Conservation (phyloP, 345 rosid species). For the Pugionium cornutum region DNA sequence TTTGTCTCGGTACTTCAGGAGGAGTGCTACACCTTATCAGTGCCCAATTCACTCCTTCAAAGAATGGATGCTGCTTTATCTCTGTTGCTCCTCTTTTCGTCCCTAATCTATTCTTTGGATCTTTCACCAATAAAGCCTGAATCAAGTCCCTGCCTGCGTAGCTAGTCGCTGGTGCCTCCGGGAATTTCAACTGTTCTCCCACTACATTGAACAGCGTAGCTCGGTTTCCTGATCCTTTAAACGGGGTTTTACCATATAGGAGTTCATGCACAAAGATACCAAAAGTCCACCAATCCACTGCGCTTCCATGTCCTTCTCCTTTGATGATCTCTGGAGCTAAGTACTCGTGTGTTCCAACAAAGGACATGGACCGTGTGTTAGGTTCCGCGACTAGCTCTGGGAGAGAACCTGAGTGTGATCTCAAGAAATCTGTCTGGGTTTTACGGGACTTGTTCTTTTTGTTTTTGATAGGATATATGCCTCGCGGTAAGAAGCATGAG, state of each 20-base stretch:
- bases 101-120: slow-evolving; percentile 89
- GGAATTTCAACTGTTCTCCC: slow-evolving; percentile 86
- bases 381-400: slow-evolving; percentile 97
- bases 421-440: slow-evolving; percentile 51
- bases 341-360: slow-evolving; percentile 98
- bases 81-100: slow-evolving; percentile 97
- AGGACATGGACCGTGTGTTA: slow-evolving; percentile 95
- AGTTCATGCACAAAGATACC: slow-evolving; percentile 93
- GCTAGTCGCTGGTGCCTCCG: slow-evolving; percentile 85
- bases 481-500: slow-evolving; percentile 77
- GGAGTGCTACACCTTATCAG: slow-evolving; percentile 95
- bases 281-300: slow-evolving; percentile 99
- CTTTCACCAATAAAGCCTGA: slow-evolving; percentile 81
- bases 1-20: slow-evolving; percentile 86
- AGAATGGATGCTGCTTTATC: slow-evolving; percentile 95
- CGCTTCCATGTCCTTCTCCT: slow-evolving; percentile 99
- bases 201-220: slow-evolving; percentile 94
- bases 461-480: slow-evolving; percentile 70
- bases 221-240: slow-evolving; percentile 92
- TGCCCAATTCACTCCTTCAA: slow-evolving; percentile 98
- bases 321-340: slow-evolving; percentile 93
- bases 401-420: slow-evolving; percentile 53
- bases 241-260: slow-evolving; percentile 85
- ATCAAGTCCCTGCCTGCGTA: slow-evolving; percentile 86
- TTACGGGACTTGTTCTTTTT: slow-evolving; percentile 78